Base-by-base conservation (phyloP, 257 asterid species). In the Fraxinus pennsylvanica region DNA sequence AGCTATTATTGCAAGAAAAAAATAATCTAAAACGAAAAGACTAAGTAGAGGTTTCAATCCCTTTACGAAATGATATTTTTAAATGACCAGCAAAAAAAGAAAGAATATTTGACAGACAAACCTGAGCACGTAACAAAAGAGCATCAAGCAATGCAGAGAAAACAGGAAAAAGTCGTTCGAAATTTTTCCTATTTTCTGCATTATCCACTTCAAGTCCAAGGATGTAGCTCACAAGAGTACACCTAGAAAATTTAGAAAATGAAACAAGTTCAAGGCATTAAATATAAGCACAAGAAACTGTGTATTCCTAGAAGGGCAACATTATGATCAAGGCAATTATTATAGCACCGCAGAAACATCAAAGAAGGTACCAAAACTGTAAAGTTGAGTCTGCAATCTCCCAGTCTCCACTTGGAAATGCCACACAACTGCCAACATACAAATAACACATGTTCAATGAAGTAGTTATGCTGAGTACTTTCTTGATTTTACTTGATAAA, bases 331-430 rank as follows among this genome's bases (percentile, higher is more conserved):
- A 27, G 3, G 36, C 1, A n/a, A 63, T 3, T 63, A 12, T 27
- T 19, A 61, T 39, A 75, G 52, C 68, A 27, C 73, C 52, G 50
- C 59, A 39, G 57, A 79, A 76, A 63, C 76, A 65, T 45, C 25
- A 74, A 77, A 41, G 68, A 65, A 66, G 59, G 76, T 88, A 94
- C 98, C 98, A 94, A 83, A 92, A 94, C 79, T 86, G 98, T 86
- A 94, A 84, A 72, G 98, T 94, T 74, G 94, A 92, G 84, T 92
- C 96, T 2, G 90, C 98, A 67, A 94, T 91, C 77, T 92, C 97
- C 97, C 98, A 94, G 76, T 89, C 97, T 74, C 88, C 97, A 82
- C 95, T 84, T 82, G 92, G 92, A 89, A 89, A 94, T 80, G 91
- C 83, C 72, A 84, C 90, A 76, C 97, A 92, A 73, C 97, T 94